Conservation (phyloP, 306 rosid genomes). For the Dalbergia oliveri region DNA sequence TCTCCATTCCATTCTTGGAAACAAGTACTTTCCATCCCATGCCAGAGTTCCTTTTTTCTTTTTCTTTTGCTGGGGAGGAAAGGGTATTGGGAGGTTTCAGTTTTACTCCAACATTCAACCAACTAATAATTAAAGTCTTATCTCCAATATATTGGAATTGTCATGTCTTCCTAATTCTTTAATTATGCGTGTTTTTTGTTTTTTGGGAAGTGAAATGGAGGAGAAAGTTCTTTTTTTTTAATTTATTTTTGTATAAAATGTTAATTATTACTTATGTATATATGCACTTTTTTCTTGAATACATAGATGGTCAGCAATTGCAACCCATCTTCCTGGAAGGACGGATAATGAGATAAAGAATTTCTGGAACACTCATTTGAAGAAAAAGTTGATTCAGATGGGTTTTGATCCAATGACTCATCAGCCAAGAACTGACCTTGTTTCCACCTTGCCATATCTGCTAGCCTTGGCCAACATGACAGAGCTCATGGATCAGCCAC, state of each 20-base stretch:
- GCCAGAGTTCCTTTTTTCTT: background rate
- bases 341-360: constrained; percentile 88
- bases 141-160: background rate
- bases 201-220: background rate
- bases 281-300: background rate
- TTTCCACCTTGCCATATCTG: constrained; percentile 68
- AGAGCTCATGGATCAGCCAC: constrained; percentile 52
- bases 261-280: background rate
- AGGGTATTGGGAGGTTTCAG: background rate
- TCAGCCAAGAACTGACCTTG: constrained; percentile 85
- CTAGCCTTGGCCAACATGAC: constrained; percentile 74
- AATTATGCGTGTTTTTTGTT: background rate
- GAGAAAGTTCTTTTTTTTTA: background rate
- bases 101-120: background rate
- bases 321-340: constrained; percentile 79
- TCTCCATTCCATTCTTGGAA: constrained; percentile 92
- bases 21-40: constrained; percentile 61
- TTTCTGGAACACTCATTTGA: constrained; percentile 89
- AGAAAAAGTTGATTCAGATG: constrained; percentile 88
- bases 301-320: constrained; percentile 86
- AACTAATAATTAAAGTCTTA: background rate
- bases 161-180: background rate
- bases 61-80: background rate
- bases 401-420: constrained; percentile 95
- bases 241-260: background rate